Conservation (phyloP, 441 rosid species). For the Pelargonium citronellum region DNA sequence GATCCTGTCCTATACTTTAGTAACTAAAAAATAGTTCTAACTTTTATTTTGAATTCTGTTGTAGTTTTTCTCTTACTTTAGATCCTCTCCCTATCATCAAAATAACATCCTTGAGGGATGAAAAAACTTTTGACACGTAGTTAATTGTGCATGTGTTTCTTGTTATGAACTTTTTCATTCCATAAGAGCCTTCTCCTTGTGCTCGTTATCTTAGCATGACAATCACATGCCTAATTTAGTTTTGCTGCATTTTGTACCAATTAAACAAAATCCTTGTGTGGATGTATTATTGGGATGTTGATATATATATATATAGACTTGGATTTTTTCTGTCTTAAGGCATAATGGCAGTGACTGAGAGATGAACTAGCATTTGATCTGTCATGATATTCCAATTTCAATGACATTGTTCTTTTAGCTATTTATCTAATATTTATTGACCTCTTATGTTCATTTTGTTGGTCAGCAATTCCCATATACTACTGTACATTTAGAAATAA, state of each 20-base stretch:
- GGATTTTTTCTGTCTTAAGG: neutral
- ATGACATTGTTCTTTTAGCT: neutral
- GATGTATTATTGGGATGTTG: neutral
- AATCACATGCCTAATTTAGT: neutral
- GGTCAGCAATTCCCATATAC: neutral
- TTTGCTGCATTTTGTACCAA: neutral
- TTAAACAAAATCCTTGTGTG: neutral
- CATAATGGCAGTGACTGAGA: neutral
- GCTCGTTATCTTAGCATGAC: neutral
- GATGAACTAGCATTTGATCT: neutral
- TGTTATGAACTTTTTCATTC: neutral
- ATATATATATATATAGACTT: neutral
- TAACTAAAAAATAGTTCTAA: neutral
- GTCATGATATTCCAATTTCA: neutral
- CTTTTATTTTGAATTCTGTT: neutral
- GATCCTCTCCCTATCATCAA: neutral
- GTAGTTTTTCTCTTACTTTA: neutral
- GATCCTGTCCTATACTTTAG: neutral
- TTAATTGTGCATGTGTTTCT: neutral
- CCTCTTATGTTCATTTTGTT: neutral
- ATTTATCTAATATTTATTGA: neutral
- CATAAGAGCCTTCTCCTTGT: neutral
- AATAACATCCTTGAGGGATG: neutral
- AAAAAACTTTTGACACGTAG: neutral
- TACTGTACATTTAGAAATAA: too few relatives aligned